These are phyloP conservation scores for Cocos nucifera DNA, from an alignment of 176 grass and related monocot species.

Conservation along the genomic window DNA sequence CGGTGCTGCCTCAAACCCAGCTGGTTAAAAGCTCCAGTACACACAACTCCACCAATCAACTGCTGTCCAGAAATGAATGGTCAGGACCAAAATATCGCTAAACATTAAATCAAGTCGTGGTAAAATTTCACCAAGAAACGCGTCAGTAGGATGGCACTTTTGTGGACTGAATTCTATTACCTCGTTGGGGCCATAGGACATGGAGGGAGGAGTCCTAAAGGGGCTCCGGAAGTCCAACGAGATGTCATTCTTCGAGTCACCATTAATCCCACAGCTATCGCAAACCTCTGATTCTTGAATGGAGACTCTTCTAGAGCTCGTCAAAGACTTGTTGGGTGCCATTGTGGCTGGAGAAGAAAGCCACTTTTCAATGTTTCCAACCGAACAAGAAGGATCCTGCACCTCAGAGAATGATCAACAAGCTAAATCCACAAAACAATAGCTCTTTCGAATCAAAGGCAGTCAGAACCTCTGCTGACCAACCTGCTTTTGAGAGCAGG, in stretches of 20 bases:
- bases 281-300: conserved; percentile 8
- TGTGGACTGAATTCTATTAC: conserved; percentile 11
- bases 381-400: conserved; percentile 39
- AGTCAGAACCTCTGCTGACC: not conserved
- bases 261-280: conserved; percentile 18
- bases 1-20: conserved; percentile 44
- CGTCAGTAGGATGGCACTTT: too few relatives aligned
- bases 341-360: conserved; percentile 30
- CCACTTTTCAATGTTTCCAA: conserved; percentile 56
- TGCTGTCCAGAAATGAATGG: conserved; percentile 19
- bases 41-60: conserved; percentile 22
- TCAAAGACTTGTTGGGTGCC: not conserved
- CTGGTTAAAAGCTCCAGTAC: conserved; percentile 34
- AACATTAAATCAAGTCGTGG: too few relatives aligned
- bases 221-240: conserved; percentile 45
- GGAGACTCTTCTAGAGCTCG: conserved; percentile 23
- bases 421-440: not conserved
- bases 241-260: conserved; percentile 21
- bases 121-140: too few relatives aligned
- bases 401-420: not conserved
- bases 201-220: conserved; percentile 75
- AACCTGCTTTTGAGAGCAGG: conserved; percentile 64
- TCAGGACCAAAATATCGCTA: not conserved
- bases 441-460: not conserved
- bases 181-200: conserved; percentile 49